A percentile compares a stretch with the other conserved stretches of the same genome.
phyloP scores from a whole-genome alignment of 2,329 filamentous ascomycete genomes.

The Stachybotrys chartarum region DNA sequence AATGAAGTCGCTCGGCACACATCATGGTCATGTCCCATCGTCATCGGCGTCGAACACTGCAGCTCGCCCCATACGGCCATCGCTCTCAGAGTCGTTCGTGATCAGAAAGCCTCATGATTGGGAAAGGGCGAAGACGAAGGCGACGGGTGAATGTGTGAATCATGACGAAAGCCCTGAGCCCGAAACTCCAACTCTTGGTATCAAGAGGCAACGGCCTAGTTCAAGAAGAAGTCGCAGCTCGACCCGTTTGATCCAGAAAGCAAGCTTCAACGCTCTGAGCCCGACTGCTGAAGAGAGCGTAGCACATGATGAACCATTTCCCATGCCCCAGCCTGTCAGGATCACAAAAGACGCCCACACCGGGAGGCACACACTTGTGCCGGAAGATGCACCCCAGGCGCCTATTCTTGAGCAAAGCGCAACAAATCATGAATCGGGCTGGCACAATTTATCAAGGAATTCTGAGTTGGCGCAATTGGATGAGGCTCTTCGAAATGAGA shows the following conservation, averaged over 20 bases:
- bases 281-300: constrained; percentile 24
- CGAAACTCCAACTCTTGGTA: constrained; percentile 22
- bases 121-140: constrained; percentile 12
- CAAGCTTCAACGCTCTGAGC: constrained; percentile 18
- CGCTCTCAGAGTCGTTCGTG: constrained; percentile 32
- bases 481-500: not conserved
- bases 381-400: not conserved
- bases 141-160: constrained; percentile 3
- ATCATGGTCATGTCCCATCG: constrained; percentile 13
- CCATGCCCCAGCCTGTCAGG: not conserved
- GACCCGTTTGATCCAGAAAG: constrained; percentile 11
- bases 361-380: not conserved
- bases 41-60: constrained; percentile 5
- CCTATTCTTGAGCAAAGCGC: not conserved
- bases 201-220: constrained; percentile 13
- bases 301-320: constrained; percentile 6
- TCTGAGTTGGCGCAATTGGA: not conserved
- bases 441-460: not conserved
- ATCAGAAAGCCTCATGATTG: constrained; percentile 29
- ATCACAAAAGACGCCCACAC: not conserved
- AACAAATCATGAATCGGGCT: not conserved
- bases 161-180: constrained; percentile 27
- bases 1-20: constrained; percentile 39
- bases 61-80: constrained; percentile 22
- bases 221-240: constrained; percentile 12